Percentiles rank a stretch among this genome's conserved stretches.
phyloP scores from a whole-genome alignment of 345 rosid species.

The Dipteronia dyeriana region DNA sequence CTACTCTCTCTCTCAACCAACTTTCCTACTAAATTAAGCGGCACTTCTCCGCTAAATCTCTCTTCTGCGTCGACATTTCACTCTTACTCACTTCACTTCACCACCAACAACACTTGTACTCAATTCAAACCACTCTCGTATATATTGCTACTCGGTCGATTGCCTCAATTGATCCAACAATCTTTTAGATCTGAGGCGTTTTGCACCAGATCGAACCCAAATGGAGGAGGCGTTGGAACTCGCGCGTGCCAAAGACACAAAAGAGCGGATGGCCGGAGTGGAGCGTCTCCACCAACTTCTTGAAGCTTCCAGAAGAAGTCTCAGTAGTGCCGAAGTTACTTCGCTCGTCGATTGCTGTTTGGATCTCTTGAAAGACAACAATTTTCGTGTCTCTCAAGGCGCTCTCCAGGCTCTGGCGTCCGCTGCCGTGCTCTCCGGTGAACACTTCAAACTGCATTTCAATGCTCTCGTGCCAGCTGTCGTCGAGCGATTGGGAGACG shows the following conservation, averaged over 20 bases:
- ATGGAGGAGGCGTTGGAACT: conserved; percentile 99
- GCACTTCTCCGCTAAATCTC: conserved; percentile 41
- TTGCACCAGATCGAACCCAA: conserved; percentile 45
- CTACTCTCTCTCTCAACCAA: conserved; percentile 20
- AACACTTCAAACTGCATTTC: conserved; percentile 88
- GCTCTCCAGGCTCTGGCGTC: conserved; percentile 96
- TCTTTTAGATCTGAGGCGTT: conserved; percentile 46
- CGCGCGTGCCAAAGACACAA: conserved; percentile 97
- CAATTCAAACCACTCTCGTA: neutral
- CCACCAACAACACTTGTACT: conserved; percentile 18
- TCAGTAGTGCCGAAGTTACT: conserved; percentile 72
- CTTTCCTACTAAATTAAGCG: conserved; percentile 30
- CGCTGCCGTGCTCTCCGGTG: conserved; percentile 96
- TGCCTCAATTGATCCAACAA: conserved; percentile 13
- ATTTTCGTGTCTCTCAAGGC: conserved; percentile 91
- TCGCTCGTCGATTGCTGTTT: conserved; percentile 88
- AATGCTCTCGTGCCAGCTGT: conserved; percentile 93
- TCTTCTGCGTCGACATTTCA: conserved; percentile 14
- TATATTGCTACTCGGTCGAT: neutral
- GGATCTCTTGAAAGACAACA: conserved; percentile 96
- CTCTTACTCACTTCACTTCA: conserved; percentile 29
- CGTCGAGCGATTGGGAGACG: conserved; percentile 89
- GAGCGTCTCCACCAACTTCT: conserved; percentile 89
- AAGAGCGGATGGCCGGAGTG: conserved; percentile 99
- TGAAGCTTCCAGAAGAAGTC: conserved; percentile 79